Evolutionary conservation across 495 filamentous ascomycete species (phyloP).

Genomic region (Neurospora sp.): DNA sequence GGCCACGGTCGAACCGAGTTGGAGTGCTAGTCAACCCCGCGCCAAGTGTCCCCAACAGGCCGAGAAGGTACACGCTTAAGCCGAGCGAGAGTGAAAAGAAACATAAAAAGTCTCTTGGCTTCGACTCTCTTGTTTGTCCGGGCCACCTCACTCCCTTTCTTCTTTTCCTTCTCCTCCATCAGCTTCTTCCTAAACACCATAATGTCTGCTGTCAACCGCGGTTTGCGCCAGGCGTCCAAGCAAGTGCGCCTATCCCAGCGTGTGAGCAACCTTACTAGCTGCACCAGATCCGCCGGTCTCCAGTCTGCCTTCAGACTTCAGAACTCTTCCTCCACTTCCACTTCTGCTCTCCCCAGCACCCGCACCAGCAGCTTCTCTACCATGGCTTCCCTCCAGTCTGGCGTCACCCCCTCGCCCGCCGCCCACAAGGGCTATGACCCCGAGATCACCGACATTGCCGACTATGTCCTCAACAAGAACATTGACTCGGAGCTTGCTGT

Average conservation of each 20-base stretch:
- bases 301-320: slow-evolving; percentile 6
- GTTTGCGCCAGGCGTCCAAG: slow-evolving; percentile 22
- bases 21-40: neutral
- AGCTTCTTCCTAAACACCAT: slow-evolving; percentile 2
- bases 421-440: slow-evolving; percentile 61
- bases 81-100: neutral
- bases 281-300: neutral
- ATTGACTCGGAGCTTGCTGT: slow-evolving; percentile 89
- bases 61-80: neutral
- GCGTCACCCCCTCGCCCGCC: slow-evolving; percentile 36
- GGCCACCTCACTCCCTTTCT: neutral
- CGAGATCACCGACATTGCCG: slow-evolving; percentile 89
- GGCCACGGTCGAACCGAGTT: neutral
- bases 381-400: slow-evolving; percentile 43
- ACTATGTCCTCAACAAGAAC: slow-evolving; percentile 84
- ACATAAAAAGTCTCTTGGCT: neutral
- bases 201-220: slow-evolving; percentile 24
- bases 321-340: slow-evolving; percentile 10
- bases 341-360: slow-evolving; percentile 14
- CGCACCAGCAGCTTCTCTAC: slow-evolving; percentile 42
- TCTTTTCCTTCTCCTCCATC: neutral
- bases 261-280: neutral
- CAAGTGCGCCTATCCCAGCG: slow-evolving; percentile 14
- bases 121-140: neutral
- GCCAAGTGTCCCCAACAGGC: neutral